These are phyloP conservation scores for Neoarthrinium moseri DNA, from an alignment of 2,329 filamentous ascomycete genomes.

Conservation along the genomic window DNA sequence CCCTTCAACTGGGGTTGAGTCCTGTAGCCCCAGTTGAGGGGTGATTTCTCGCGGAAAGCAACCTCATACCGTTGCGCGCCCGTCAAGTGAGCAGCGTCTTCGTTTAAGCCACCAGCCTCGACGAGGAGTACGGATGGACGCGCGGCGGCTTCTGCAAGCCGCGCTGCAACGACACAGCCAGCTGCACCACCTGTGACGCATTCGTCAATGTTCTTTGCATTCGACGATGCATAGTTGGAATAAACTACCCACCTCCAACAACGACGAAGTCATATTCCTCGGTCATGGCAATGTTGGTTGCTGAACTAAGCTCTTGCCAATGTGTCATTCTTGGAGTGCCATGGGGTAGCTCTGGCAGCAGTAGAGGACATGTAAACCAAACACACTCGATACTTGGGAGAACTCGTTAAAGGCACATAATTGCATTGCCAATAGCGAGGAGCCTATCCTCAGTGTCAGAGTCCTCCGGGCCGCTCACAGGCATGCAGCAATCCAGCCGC, in stretches of 20 bases:
- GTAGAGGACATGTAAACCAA: too few relatives aligned
- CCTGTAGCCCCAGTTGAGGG: constrained; percentile 43
- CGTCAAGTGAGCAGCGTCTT: constrained; percentile 35
- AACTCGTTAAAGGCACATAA: too few relatives aligned
- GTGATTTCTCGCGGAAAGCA: constrained; percentile 36
- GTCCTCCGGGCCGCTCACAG: too few relatives aligned
- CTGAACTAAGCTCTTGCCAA: too few relatives aligned
- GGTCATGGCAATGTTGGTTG: too few relatives aligned
- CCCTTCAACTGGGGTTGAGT: constrained; percentile 34
- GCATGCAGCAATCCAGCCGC: too few relatives aligned
- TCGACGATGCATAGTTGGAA: neutral
- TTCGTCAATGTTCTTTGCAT: neutral
- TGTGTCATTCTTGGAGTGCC: too few relatives aligned
- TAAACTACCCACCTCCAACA: constrained; percentile 13
- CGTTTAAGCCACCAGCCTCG: constrained; percentile 43
- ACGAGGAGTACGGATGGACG: constrained; percentile 48
- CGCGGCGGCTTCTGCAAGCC: constrained; percentile 38
- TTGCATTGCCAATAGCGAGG: too few relatives aligned
- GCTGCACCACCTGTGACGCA: constrained; percentile 45
- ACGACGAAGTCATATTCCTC: constrained; percentile 15
- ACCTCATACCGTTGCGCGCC: constrained; percentile 41
- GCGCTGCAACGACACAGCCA: constrained; percentile 47
- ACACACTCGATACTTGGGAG: too few relatives aligned
- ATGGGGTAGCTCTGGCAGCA: too few relatives aligned
- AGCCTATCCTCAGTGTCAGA: too few relatives aligned